A percentile compares a stretch with the other conserved stretches of the same genome.
Evolutionary conservation across 768 basidiomycete genomes (phyloP).

Genomic region (Tubosaeta sp.): DNA sequence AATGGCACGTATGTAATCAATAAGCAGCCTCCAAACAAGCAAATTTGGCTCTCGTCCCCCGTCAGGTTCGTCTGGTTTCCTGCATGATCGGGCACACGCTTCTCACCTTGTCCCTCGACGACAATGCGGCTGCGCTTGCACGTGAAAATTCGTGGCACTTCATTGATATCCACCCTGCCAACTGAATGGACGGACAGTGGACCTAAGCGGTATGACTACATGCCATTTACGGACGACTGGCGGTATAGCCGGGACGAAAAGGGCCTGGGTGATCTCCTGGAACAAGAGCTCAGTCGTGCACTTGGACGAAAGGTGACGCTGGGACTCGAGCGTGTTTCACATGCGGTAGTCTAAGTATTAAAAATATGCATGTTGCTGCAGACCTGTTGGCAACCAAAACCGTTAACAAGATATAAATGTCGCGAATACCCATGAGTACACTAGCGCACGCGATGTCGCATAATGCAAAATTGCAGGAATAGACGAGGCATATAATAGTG

Average conservation of each 20-base stretch:
- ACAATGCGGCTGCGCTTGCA: background rate
- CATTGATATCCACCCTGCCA: background rate
- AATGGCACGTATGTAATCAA: conserved; percentile 93
- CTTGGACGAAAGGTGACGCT: conserved; percentile 35
- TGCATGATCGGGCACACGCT: background rate
- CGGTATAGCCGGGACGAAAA: conserved; percentile 67
- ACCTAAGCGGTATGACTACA: conserved; percentile 88
- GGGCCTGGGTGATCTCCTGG: conserved; percentile 58
- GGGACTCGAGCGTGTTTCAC: conserved; percentile 26
- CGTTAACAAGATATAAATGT: background rate
- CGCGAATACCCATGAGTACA: conserved; percentile 5
- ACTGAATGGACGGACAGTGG: conserved; percentile 48
- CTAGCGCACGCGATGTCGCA: background rate
- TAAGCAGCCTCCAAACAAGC: conserved; percentile 96
- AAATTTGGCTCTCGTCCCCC: conserved; percentile 94
- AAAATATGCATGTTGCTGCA: background rate
- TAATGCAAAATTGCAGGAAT: background rate
- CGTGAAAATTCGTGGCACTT: conserved; percentile 1
- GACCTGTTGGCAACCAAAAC: background rate
- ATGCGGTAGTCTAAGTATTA: conserved; percentile 11
- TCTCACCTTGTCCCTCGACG: conserved; percentile 3
- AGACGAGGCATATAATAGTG: background rate
- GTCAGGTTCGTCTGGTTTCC: conserved; percentile 51
- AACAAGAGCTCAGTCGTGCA: conserved; percentile 56
- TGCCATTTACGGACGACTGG: conserved; percentile 56